Conservation (phyloP, 2,329 filamentous ascomycete species). For the Claviceps digitariae region DNA sequence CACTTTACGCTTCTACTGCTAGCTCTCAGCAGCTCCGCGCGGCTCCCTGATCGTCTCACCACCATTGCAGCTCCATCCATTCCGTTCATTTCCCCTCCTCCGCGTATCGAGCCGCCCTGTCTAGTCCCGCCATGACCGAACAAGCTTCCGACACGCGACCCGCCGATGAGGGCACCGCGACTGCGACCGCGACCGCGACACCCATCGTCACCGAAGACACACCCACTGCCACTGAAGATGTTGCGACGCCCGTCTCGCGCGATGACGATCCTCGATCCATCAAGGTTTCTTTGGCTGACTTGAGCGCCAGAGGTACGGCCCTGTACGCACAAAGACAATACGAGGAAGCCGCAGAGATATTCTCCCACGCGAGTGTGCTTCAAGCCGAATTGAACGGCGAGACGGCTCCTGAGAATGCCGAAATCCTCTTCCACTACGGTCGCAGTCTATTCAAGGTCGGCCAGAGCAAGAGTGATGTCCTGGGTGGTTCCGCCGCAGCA, state of each 20-base stretch:
- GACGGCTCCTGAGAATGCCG: slow-evolving; percentile 78
- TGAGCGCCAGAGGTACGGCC: slow-evolving; percentile 67
- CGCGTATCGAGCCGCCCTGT: neutral
- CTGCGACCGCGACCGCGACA: neutral
- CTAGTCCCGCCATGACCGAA: slow-evolving; percentile 11
- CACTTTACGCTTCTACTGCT: neutral
- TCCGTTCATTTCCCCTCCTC: neutral
- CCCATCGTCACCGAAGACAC: slow-evolving; percentile 6
- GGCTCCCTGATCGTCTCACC: neutral
- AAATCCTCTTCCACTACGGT: slow-evolving; percentile 88
- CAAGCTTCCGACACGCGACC: slow-evolving; percentile 10
- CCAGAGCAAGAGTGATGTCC: slow-evolving; percentile 84
- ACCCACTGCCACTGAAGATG: slow-evolving; percentile 6
- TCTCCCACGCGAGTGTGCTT: slow-evolving; percentile 76
- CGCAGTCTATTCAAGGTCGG: slow-evolving; percentile 89
- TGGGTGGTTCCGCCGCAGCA: slow-evolving; percentile 64
- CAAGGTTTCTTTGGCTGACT: slow-evolving; percentile 58
- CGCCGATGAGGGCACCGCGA: slow-evolving; percentile 6
- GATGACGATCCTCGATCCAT: slow-evolving; percentile 35
- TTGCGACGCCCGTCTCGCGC: slow-evolving; percentile 14
- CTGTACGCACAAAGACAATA: slow-evolving; percentile 87
- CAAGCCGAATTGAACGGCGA: slow-evolving; percentile 90
- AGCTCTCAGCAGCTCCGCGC: neutral
- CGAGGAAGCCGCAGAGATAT: slow-evolving; percentile 71
- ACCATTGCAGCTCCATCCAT: neutral